Base-by-base conservation (phyloP, 2,329 filamentous ascomycete genomes). In the Fusarium anthophilum region DNA sequence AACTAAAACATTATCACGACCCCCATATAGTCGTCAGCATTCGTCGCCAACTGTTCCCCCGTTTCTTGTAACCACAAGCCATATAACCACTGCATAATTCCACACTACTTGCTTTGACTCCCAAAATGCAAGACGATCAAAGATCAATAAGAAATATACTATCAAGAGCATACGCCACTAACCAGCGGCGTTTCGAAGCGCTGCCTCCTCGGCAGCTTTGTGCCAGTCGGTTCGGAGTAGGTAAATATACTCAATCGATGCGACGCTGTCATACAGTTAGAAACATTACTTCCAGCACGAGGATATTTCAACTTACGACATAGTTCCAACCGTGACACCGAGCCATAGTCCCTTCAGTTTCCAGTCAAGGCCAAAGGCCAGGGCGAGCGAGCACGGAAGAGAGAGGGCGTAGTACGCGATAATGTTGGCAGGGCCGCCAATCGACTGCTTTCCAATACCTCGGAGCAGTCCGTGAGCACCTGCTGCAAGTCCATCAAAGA, bases 391-490 rank as follows among this genome's bases (percentile, higher is more conserved):
- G 39, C 98, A 90, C 1, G 96, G 96, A 82, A 98, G 87, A 0
- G 94, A 96, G 32, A 98, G 88, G 24, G 89, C 85, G 82, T 98
- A 99, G 84, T 98, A 98, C 28, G 92, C 92, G 56, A 94, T 90
- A 6, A 98, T 84, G 78, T 96, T 97, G 13, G 95, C 91, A 77
- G 96, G 98, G 0, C 96, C 95, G 18, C 96, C 96, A 64, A 98
- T 91, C 73, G 94, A 91, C 82, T 98, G 96, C 66, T 93, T 90
- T 6, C 96, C 96, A 22, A 98, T 89, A 18, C 96, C 96, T 47
- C 96, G 89, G 35, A 98, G 87, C 44, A 98, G 87, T 35, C 95
- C 96, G 78, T 96, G 95, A 65, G 93, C 94, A 44, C 92, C 92
- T 7, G 93, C 90, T 0, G 93, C 91, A 24, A 97, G 81, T 3